Base-by-base conservation (phyloP, 495 filamentous ascomycete genomes). In the Tuber aestivum region DNA sequence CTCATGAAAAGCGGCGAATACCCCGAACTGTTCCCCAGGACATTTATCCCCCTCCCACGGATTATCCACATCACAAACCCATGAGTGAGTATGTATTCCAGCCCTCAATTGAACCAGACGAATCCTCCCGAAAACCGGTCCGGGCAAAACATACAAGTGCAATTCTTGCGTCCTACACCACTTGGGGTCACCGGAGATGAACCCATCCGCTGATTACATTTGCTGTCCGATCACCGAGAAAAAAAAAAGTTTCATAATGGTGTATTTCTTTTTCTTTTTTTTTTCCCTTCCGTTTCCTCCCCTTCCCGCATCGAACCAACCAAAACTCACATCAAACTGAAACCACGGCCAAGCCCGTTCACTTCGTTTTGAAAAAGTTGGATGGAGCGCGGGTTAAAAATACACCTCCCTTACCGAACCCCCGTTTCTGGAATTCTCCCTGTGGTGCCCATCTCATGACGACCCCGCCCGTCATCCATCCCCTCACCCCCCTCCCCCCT, bases 181-280 rank as follows among this genome's bases (percentile, higher is more conserved):
- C 27, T 9, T 61, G 23, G 48, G 48, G 7, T 32, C 12, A 61
- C 50, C 27, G 1, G 23, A 61, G 12, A 32, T 4, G 12, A 61
- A 16, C 50, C 12, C n/a, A 61, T 32, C n/a, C n/a, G 1, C 3
- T 14, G 50, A 61, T 61, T 32, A 61, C n/a, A n/a, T 61, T 61
- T 61, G 50, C 50, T 32, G 21, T 61, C 50, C n/a, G 50, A 61
- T 8, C 50, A 61, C 50, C n/a, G n/a, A n/a, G n/a, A n/a, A n/a
- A n/a, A n/a, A 5, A 32, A 12, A 12, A 32, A 16, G 50, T 61
- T 32, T 61, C 50, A 27, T 32, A 16, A 14, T 32, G 8, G 50
- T 32, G n/a, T n/a, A 50, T 61, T 61, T 61, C 50, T 61, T 61
- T 61, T 61, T 61, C 50, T n/a, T 9, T 61, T 61, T 32, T n/a